These are phyloP conservation scores for Ophiognomonia clavigignenti-juglandacearum DNA, from an alignment of 2,329 filamentous ascomycete genomes.

Conservation along the genomic window DNA sequence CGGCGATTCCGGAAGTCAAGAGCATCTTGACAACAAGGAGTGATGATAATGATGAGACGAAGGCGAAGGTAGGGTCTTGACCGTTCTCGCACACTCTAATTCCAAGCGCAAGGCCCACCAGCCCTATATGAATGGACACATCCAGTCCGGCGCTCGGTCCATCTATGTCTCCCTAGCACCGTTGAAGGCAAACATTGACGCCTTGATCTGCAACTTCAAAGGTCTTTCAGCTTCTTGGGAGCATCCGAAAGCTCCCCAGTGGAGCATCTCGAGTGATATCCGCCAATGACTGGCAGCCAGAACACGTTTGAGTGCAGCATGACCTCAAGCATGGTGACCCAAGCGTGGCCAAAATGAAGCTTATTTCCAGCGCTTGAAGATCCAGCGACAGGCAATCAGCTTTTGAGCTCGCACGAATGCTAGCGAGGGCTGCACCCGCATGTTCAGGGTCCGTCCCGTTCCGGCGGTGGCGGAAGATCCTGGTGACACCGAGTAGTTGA, in stretches of 20 bases:
- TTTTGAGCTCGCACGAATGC: neutral
- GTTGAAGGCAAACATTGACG: no score
- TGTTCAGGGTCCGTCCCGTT: neutral
- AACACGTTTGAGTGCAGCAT: no score
- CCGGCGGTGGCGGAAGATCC: neutral
- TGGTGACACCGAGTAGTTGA: neutral
- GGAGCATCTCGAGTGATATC: no score
- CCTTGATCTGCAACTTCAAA: neutral
- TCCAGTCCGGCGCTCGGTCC: no score
- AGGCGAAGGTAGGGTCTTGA: no score
- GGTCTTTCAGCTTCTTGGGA: neutral
- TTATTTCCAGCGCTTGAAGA: neutral
- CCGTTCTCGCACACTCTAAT: neutral
- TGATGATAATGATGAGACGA: neutral
- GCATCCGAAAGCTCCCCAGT: neutral
- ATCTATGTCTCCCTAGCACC: no score
- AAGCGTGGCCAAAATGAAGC: neutral
- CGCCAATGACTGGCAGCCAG: no score
- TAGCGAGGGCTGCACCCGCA: neutral
- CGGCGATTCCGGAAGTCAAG: neutral
- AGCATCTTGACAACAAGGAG: conserved; percentile 1
- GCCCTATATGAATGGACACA: neutral
- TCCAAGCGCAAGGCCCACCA: neutral
- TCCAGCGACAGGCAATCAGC: neutral
- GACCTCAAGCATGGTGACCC: neutral